A percentile compares a stretch with the other conserved stretches of the same genome.
Evolutionary conservation across 1,284 basidiomycete species (phyloP).

Genomic region (Microbotryum saponariae): DNA sequence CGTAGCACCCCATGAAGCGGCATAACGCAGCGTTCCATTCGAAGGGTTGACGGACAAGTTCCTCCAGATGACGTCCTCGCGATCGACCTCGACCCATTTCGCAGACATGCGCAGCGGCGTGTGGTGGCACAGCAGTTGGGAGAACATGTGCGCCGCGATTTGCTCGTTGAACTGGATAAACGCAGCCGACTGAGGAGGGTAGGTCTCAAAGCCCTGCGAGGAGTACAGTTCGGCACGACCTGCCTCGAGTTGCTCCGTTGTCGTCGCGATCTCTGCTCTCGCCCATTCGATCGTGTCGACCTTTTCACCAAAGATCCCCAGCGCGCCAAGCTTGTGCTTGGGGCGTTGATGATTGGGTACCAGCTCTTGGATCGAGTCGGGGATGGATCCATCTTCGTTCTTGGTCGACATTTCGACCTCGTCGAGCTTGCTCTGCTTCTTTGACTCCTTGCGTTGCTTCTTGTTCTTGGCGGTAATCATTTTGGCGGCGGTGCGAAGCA

Average conservation of each 20-base stretch:
- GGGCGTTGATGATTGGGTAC: slow-evolving; percentile 68
- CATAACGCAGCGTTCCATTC: slow-evolving; percentile 58
- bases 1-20: slow-evolving; percentile 48
- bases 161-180: slow-evolving; percentile 92
- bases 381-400: slow-evolving; percentile 3
- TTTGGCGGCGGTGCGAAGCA: slow-evolving; percentile 68
- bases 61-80: slow-evolving; percentile 81
- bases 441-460: slow-evolving; percentile 31
- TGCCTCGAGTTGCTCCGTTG: slow-evolving; percentile 49
- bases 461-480: slow-evolving; percentile 39
- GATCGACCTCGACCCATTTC: slow-evolving; percentile 60
- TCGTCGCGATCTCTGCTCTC: slow-evolving; percentile 49
- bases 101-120: slow-evolving; percentile 52
- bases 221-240: slow-evolving; percentile 56
- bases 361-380: slow-evolving; percentile 4
- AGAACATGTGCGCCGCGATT: slow-evolving; percentile 82
- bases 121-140: slow-evolving; percentile 39
- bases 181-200: slow-evolving; percentile 49
- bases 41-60: slow-evolving; percentile 84
- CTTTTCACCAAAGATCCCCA: slow-evolving; percentile 63
- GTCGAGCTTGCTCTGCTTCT: not conserved
- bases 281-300: slow-evolving; percentile 88
- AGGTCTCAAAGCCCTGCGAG: slow-evolving; percentile 45
- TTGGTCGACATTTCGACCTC: slow-evolving; percentile 7
- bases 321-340: slow-evolving; percentile 61